Evolutionary conservation across 2,329 filamentous ascomycete genomes (phyloP).

Genomic region (Trichoderma sp.): DNA sequence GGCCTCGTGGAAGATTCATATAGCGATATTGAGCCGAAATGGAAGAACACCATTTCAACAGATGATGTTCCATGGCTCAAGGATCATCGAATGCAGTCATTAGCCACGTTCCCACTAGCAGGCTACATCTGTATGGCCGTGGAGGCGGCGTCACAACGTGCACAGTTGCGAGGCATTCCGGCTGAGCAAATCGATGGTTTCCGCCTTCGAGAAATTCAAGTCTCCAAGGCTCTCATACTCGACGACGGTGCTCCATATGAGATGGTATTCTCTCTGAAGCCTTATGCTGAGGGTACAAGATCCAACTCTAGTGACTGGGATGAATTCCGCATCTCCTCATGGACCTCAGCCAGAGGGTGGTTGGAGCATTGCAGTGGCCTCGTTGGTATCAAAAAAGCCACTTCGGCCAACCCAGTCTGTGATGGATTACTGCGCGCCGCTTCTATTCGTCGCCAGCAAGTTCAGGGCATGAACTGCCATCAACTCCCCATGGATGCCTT

Average conservation of each 20-base stretch:
- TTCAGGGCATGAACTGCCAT: background rate
- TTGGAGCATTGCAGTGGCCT: slow-evolving; percentile 58
- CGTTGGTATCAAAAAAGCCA: slow-evolving; percentile 38
- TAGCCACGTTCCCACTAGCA: slow-evolving; percentile 54
- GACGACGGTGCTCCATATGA: slow-evolving; percentile 30
- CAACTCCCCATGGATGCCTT: slow-evolving; percentile 24
- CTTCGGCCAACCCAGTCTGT: slow-evolving; percentile 26
- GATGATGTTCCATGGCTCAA: slow-evolving; percentile 57
- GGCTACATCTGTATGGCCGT: slow-evolving; percentile 53
- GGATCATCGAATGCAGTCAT: slow-evolving; percentile 57
- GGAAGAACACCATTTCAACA: slow-evolving; percentile 47
- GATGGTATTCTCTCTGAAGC: slow-evolving; percentile 26
- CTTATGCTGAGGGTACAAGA: slow-evolving; percentile 31
- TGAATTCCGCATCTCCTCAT: slow-evolving; percentile 57
- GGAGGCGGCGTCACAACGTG: slow-evolving; percentile 44
- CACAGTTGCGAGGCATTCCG: slow-evolving; percentile 26
- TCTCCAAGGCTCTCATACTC: slow-evolving; percentile 30
- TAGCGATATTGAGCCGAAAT: slow-evolving; percentile 46
- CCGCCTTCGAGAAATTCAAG: slow-evolving; percentile 29
- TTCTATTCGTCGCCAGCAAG: slow-evolving; percentile 19
- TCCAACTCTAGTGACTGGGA: slow-evolving; percentile 48
- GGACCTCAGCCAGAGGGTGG: slow-evolving; percentile 52
- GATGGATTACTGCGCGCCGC: slow-evolving; percentile 19
- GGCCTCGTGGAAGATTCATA: slow-evolving; percentile 45
- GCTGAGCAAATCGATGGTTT: slow-evolving; percentile 25